Percentiles rank a stretch among this genome's conserved stretches.
These are phyloP conservation scores for Podospora bellae-mahoneyi DNA, from an alignment of 495 filamentous ascomycete species.

Conservation along the genomic window DNA sequence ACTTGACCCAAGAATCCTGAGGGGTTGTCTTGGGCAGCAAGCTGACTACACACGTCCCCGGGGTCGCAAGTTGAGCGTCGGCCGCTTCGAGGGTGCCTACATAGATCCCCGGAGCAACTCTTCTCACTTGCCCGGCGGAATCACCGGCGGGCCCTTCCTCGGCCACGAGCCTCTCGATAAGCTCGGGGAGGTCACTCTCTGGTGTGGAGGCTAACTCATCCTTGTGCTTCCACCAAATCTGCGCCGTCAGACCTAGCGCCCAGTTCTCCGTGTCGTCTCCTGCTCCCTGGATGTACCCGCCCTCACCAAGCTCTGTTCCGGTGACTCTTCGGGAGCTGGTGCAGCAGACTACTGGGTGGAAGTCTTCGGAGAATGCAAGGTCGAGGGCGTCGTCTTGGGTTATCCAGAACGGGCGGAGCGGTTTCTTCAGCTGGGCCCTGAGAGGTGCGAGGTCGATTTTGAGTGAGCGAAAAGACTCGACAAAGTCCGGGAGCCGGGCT, in stretches of 20 bases:
- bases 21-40: slow-evolving; percentile 38
- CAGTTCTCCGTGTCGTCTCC: slow-evolving; percentile 92
- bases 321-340: slow-evolving; percentile 69
- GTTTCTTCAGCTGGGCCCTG: slow-evolving; percentile 46
- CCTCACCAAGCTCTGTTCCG: slow-evolving; percentile 61
- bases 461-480: slow-evolving; percentile 53
- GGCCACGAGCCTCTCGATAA: slow-evolving; percentile 58
- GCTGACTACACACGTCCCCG: slow-evolving; percentile 25
- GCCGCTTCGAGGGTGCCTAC: slow-evolving; percentile 30
- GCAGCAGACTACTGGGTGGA: slow-evolving; percentile 71
- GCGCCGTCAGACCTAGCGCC: slow-evolving; percentile 72
- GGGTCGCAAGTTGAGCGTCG: slow-evolving; percentile 7
- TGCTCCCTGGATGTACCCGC: slow-evolving; percentile 89
- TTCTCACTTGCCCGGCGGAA: slow-evolving; percentile 30
- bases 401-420: slow-evolving; percentile 63
- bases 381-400: slow-evolving; percentile 37
- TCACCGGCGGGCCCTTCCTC: slow-evolving; percentile 18
- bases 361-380: slow-evolving; percentile 37
- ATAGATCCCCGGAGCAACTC: slow-evolving; percentile 34
- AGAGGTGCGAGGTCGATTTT: slow-evolving; percentile 34
- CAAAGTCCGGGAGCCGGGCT: slow-evolving; percentile 61
- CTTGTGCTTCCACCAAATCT: slow-evolving; percentile 71
- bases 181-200: slow-evolving; percentile 61
- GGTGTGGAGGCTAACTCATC: slow-evolving; percentile 52
- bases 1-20: slow-evolving; percentile 34